Evolutionary conservation across 495 filamentous ascomycete species (phyloP), one percentile per base, ranked within the genome.

Genomic region (Letharia columbiana): DNA sequence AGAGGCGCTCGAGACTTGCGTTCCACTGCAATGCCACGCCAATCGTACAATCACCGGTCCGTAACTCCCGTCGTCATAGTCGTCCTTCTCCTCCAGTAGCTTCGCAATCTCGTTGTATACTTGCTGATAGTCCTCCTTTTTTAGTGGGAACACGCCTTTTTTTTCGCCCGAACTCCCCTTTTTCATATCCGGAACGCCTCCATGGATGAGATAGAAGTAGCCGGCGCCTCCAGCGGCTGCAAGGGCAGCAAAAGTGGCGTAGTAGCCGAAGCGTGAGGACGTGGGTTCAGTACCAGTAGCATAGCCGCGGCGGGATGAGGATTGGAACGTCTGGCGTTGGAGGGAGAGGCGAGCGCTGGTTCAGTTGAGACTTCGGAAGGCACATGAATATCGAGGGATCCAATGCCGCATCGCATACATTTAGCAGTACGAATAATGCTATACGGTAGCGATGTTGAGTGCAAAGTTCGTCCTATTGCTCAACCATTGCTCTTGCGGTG

Each of bases 61-160:
- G 74, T 96, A 98, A 79, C 88, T 91, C 69, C 94, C 94, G 77
- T 98, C 93, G 74, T 97, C 94, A 73, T 97, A 97, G 66, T 96
- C 91, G 68, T 93, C 91, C 72, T 94, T 85, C 78, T 96, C 89
- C 76, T 92, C 87, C 57, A 98, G 79, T 41, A 80, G 78, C 71
- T 80, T 77, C 45, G 94, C 91, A 72, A 98, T 86, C 73, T 87
- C 88, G 72, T 96, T 86, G 79, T 98, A 98, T 67, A 97, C 91
- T 78, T 89, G 88, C 83, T 97, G 91, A 81, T 96, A 98, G 76
- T 98, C 92, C 65, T 86, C 86, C 78, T 89, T 83, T 68, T 83
- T 89, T 69, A 92, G 91, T 35, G 78, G 82, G 77, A 95, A 89
- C 49, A 82, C 70, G 67, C 83, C 86, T 70, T 74, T 71, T 20